phyloP scores from a whole-genome alignment of 2,329 filamentous ascomycete species.

The Talaromyces piceae region DNA sequence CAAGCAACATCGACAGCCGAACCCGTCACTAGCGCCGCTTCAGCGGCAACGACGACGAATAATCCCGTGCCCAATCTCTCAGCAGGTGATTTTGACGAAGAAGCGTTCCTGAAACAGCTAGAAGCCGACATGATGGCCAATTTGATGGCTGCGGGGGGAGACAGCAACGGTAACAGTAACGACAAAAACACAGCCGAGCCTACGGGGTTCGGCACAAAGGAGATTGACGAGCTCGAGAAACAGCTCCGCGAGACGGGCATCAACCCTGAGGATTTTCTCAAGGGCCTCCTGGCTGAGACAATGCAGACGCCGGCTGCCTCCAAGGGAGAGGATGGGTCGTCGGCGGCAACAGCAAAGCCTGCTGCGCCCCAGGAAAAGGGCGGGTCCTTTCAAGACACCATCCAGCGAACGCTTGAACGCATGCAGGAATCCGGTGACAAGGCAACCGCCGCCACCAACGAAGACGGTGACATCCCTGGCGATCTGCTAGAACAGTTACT shows the following conservation, averaged over 20 bases:
- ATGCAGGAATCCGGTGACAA: slow-evolving; percentile 86
- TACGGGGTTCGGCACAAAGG: background rate
- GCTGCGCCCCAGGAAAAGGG: slow-evolving; percentile 37
- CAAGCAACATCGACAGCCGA: slow-evolving; percentile 17
- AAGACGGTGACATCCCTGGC: slow-evolving; percentile 55
- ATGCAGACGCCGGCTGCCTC: background rate
- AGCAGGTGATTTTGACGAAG: slow-evolving; percentile 24
- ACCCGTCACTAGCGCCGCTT: slow-evolving; percentile 12
- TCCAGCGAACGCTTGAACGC: slow-evolving; percentile 87
- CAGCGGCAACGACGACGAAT: slow-evolving; percentile 1
- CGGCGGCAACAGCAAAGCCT: slow-evolving; percentile 18
- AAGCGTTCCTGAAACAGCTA: slow-evolving; percentile 70
- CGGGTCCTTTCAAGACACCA: slow-evolving; percentile 86
- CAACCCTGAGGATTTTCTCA: slow-evolving; percentile 27
- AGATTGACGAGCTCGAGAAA: slow-evolving; percentile 28
- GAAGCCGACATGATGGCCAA: slow-evolving; percentile 72
- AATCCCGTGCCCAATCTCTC: background rate
- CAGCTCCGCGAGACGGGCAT: slow-evolving; percentile 29
- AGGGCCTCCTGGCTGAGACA: slow-evolving; percentile 29
- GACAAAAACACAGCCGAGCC: background rate
- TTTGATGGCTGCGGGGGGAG: slow-evolving; percentile 57
- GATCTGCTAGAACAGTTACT: slow-evolving; percentile 89
- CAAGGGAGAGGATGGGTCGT: slow-evolving; percentile 6
- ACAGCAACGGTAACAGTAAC: slow-evolving; percentile 35
- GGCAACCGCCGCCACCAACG: slow-evolving; percentile 61